These are phyloP conservation scores for Inga oerstediana DNA, from an alignment of 306 rosid genomes.

Conservation along the genomic window DNA sequence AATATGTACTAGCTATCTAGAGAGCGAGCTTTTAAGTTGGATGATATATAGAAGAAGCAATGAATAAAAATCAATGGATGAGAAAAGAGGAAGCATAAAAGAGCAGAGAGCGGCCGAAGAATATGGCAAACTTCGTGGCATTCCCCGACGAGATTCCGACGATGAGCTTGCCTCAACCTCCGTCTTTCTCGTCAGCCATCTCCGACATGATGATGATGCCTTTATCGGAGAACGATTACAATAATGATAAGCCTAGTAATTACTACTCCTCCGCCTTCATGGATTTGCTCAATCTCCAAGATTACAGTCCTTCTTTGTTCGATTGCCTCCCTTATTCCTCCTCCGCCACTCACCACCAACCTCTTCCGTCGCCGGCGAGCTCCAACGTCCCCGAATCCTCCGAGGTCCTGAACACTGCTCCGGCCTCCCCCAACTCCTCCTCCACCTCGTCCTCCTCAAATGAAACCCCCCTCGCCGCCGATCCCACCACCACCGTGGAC, in stretches of 20 bases:
- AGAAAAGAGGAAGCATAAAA: conserved; percentile 39
- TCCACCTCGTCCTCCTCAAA: conserved; percentile 76
- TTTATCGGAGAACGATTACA: neutral
- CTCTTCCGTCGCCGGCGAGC: conserved; percentile 43
- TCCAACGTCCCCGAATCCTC: conserved; percentile 56
- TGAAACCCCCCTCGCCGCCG: conserved; percentile 39
- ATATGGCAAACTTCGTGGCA: conserved; percentile 33
- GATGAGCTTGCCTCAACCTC: conserved; percentile 11
- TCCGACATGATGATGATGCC: conserved; percentile 48
- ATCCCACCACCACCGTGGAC: neutral
- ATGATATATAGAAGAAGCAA: neutral
- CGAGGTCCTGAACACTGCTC: conserved; percentile 70
- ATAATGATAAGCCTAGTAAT: neutral
- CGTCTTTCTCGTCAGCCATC: conserved; percentile 41
- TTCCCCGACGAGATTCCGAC: conserved; percentile 60
- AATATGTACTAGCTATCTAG: conserved; percentile 46
- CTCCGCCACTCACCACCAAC: conserved; percentile 3
- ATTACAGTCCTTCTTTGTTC: conserved; percentile 47
- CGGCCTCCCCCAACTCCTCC: conserved; percentile 66
- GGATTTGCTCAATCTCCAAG: conserved; percentile 47
- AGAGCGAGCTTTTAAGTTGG: neutral
- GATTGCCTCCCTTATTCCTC: conserved; percentile 43
- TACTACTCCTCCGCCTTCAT: conserved; percentile 43
- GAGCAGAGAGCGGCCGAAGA: conserved; percentile 3
- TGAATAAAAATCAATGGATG: conserved; percentile 54